Base-by-base conservation (phyloP, 1,284 basidiomycete genomes). In the Erythrobasidium hasegawianum region DNA sequence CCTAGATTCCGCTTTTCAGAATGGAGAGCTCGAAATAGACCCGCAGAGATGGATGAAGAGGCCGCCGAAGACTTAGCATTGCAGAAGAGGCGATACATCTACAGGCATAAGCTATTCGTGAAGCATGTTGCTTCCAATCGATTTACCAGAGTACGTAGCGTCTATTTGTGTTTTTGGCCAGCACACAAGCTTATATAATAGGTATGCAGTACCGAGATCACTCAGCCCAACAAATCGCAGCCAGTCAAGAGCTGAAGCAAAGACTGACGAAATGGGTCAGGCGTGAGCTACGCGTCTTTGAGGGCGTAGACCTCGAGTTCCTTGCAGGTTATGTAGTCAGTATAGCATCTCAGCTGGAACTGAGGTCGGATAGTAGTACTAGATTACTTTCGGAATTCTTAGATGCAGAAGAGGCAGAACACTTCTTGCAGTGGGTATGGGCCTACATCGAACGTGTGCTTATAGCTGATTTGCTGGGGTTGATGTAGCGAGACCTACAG, bases 41-140 rank as follows among this genome's bases (percentile, higher is more conserved):
- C 64, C 14, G 64, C 50, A 27, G 57, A 41, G 8, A 59, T 60
- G 50, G 49, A 47, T 8, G 64, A 67, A 29, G 50, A 55, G 1
- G 64, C 65, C 26, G 62, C 64, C n/a, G 70, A 71, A 33, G 72
- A 72, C 58, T 57, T 72, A 24, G 73, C 71, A 16, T 57, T 76
- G 26, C 72, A 73, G 41, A 58, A 70, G 4, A 69, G 76, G 16
- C 64, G 60, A 20, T 70, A 70, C 64, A 61, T 77, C 22, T 77
- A 77, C 64, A 67, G 70, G 5, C 59, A 74, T 18, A 50, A 57
- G 0, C 64, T 73, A 1, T 76, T 71, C 57, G 76, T 72, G 1
- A 71, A 72, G 27, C 76, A 77, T 49, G 72, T 77, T 20, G 75
- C 74, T 8, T 66, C 69, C n/a, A 76, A 76, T 45, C 66, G 73